Evolutionary conservation across 805 yeast species (phyloP), one percentile per base, ranked within the genome.

Genomic region (Lipomyces starkeyi): DNA sequence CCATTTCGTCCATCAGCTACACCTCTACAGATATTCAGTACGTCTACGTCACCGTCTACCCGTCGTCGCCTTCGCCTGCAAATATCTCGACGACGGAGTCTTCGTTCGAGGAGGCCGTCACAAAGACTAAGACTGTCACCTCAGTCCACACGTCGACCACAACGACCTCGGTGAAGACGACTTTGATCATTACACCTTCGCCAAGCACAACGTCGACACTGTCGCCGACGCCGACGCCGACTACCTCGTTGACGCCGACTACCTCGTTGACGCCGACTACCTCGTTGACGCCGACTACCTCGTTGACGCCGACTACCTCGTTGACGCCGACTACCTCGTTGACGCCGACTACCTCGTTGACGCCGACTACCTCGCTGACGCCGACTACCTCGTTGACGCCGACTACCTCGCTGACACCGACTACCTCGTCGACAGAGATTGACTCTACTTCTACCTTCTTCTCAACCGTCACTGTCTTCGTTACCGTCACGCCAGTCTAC

Each of bases 401-500:
- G 29, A 27, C 29, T 17, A 64, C 71, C 0, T 11, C 54, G 34
- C 37, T 61, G 11, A 40, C 64, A 9, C 49, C 49, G 29, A 6
- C 63, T 11, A 53, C 66, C n/a, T 53, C 68, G n/a, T 55, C 61
- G 22, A 49, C 55, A 14, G 62, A 27, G 40, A 9, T 27, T 11
- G 40, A 25, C 22, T 59, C 62, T 3, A 59, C 62, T 14, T 29
- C 55, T 3, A 67, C 70, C 29, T 47, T 61, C 53, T 64, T 32
- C 62, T 40, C 68, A 54, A 65, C 71, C 20, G 57, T 66, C 54
- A 65, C 69, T 29, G 32, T 65, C 22, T 58, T 40, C 61, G 57
- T 58, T n/a, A 65, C 71, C 17, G 68, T 68, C 37, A 64, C 71
- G 14, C 65, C 69, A 32, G 53, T 59, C n/a, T 35, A 52, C 65